Base-by-base conservation (phyloP, 2,329 filamentous ascomycete species). In the Colletotrichum sp. region DNA sequence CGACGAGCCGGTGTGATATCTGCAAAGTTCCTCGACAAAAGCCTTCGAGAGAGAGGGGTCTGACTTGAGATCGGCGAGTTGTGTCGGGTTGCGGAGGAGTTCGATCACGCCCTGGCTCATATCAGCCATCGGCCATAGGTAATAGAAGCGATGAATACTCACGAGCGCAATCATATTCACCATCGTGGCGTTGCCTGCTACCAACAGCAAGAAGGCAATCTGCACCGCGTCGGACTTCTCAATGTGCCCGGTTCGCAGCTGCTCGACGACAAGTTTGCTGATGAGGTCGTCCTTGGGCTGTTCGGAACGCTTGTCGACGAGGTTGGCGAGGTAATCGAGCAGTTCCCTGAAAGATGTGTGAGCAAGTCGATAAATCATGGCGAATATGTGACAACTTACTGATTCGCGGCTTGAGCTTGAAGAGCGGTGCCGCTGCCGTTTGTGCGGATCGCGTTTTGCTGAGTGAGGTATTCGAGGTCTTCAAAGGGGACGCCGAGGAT, bases 171-270 rank as follows among this genome's bases (percentile, higher is more conserved):
- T 89, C 85, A 88, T 89, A 78, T 86, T 89, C 6, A 89, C 85
- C 86, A 89, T 88, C 1, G 89, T 89, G 0, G 88, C 89, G 49
- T 90, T 90, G 3, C 88, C 88, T 0, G 88, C 88, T 2, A 89
- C 88, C 2, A 90, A 84, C 7, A 89, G 81, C 9, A 90, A 80
- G 44, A 90, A 89, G 0, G 88, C 87, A 63, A 89, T 88, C 72
- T 88, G 87, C 1, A 89, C 82, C 2, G 85, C 84, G 52, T 88
- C 87, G 1, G 84, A 80, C 77, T 84, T 86, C 3, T 82, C 80
- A 16, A 87, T 83, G 36, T 84, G 81, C 0, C 86, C 26, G 26
- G 26, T 26, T 26, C 26, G 26, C 26, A 87, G 81, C 59, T 88
- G 86, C 52, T 88, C 84, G 2, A 82, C 82, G 26, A 84, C 84